Evolutionary conservation across 805 yeast genomes (phyloP).

Genomic region (Nakazawaea holstii): DNA sequence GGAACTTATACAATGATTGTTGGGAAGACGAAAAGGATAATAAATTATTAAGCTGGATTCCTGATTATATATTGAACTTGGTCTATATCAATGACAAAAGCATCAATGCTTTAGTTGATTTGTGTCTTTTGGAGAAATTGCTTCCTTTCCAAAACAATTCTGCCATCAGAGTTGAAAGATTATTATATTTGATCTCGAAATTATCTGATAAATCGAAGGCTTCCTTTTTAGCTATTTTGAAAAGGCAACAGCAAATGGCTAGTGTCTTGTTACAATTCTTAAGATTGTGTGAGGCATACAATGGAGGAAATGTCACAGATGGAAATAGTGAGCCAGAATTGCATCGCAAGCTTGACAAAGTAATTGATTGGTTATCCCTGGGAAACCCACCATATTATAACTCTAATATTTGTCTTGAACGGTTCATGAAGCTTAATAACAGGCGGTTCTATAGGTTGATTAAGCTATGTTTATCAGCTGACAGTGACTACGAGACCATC

Average conservation of each 20-base stretch:
- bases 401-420: conserved; percentile 43
- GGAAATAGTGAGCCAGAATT: conserved; percentile 17
- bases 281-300: conserved; percentile 40
- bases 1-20: conserved; percentile 49
- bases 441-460: conserved; percentile 54
- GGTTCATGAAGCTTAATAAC: conserved; percentile 51
- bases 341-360: conserved; percentile 40
- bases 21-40: conserved; percentile 23
- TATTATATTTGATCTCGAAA: conserved; percentile 40
- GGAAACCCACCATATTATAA: conserved; percentile 50
- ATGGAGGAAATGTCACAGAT: conserved; percentile 22
- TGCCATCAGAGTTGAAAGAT: conserved; percentile 43
- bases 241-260: conserved; percentile 60
- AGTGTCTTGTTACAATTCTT: conserved; percentile 45
- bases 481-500: conserved; percentile 56
- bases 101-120: conserved; percentile 64
- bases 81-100: conserved; percentile 68
- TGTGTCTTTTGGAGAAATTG: conserved; percentile 50
- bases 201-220: conserved; percentile 54
- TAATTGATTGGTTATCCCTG: conserved; percentile 55
- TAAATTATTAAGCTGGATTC: conserved; percentile 43
- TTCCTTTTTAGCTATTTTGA: conserved; percentile 64
- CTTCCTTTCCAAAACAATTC: conserved; percentile 49
- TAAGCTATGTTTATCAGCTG: conserved; percentile 46
- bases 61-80: conserved; percentile 58